Evolutionary conservation across 2,329 filamentous ascomycete genomes (phyloP).

Genomic region (Blastomyces parvus): DNA sequence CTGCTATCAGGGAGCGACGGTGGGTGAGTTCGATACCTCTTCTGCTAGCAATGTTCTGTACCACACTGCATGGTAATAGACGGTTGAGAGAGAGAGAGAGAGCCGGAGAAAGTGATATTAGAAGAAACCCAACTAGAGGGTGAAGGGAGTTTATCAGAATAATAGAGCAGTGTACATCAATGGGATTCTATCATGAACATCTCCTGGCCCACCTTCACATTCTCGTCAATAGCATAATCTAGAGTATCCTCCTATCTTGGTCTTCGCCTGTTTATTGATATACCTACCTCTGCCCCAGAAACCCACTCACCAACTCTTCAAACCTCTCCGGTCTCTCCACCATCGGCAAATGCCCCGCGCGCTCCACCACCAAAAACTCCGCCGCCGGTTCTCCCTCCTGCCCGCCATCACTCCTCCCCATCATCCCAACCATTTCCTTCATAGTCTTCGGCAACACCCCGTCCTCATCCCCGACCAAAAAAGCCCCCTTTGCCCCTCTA

Average conservation of each 20-base stretch:
- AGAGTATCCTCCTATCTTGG: background rate
- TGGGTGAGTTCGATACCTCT: background rate
- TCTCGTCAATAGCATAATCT: background rate
- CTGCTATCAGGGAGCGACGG: background rate
- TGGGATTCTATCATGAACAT: background rate
- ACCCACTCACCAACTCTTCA: constrained; percentile 3
- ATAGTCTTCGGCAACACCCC: constrained; percentile 70
- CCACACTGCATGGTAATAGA: background rate
- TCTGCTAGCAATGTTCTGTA: background rate
- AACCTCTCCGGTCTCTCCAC: constrained; percentile 8
- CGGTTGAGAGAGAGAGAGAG: no score
- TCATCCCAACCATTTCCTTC: constrained; percentile 60
- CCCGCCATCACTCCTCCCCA: constrained; percentile 26
- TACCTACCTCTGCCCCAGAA: background rate
- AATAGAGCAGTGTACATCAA: background rate
- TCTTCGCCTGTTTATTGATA: background rate
- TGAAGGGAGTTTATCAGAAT: no score
- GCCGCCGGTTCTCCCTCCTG: constrained; percentile 5
- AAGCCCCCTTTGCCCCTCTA: constrained; percentile 40
- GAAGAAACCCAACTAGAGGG: background rate
- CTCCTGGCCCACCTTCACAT: no score
- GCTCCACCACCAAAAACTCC: constrained; percentile 17
- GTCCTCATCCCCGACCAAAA: constrained; percentile 65
- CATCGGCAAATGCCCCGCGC: constrained; percentile 20
- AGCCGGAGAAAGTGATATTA: no score